Percentiles rank a stretch among this genome's conserved stretches.
These are phyloP conservation scores for Fagopyrum tataricum DNA, from an alignment of 148 eudicot species.

Conservation along the genomic window DNA sequence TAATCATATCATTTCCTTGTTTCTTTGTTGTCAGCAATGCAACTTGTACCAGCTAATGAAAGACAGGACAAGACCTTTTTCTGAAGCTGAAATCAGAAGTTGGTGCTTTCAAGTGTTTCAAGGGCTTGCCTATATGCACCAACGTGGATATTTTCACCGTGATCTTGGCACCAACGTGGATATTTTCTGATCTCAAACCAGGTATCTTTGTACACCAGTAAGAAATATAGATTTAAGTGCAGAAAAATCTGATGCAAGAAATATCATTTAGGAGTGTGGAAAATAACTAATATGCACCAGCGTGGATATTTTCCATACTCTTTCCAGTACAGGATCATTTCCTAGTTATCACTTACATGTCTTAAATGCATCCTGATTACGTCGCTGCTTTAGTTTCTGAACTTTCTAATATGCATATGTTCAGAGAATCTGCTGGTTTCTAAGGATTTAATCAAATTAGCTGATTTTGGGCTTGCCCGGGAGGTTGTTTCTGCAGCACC, in stretches of 20 bases:
- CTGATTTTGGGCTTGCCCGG: constrained; percentile 99
- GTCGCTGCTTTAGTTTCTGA: neutral
- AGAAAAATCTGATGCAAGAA: neutral
- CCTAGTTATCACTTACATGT: too few relatives aligned
- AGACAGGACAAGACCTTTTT: constrained; percentile 55
- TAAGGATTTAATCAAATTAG: constrained; percentile 67
- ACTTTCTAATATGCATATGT: neutral
- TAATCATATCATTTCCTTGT: neutral
- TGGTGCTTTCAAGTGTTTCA: constrained; percentile 98
- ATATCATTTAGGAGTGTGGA: neutral
- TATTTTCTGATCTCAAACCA: constrained; percentile 96
- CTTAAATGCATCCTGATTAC: too few relatives aligned
- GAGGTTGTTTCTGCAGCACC: constrained; percentile 75
- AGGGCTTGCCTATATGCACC: constrained; percentile 93
- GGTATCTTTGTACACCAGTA: constrained; percentile 24
- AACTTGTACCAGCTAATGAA: constrained; percentile 83
- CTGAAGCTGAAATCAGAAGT: constrained; percentile 77
- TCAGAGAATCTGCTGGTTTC: constrained; percentile 84
- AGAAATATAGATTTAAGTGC: neutral
- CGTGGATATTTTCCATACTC: too few relatives aligned
- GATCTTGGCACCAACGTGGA: constrained; percentile 96
- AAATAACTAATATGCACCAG: too few relatives aligned
- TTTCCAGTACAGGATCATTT: too few relatives aligned
- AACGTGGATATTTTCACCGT: constrained; percentile 93
- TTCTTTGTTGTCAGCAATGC: constrained; percentile 43